These are phyloP conservation scores for Colletotrichum navitas DNA, from an alignment of 2,329 filamentous ascomycete species.

Conservation along the genomic window DNA sequence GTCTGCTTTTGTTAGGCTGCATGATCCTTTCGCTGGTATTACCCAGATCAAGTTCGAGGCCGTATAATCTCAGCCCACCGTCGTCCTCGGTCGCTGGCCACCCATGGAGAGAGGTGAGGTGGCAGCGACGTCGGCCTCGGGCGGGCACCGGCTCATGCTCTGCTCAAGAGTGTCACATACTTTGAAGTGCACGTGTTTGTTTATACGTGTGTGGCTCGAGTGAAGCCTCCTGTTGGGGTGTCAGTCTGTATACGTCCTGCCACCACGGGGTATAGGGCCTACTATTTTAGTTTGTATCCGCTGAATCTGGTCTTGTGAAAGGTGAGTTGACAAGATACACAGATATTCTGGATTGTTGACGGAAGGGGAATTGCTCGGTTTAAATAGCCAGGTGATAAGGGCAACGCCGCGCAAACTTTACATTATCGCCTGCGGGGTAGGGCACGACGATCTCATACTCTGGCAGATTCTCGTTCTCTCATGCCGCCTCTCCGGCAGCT, in stretches of 20 bases:
- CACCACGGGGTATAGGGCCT: conserved; percentile 17
- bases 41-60: conserved; percentile 96
- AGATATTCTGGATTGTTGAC: accelerated
- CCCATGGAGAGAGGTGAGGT: conserved; percentile 21
- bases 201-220: not conserved
- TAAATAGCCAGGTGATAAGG: conserved; percentile 35
- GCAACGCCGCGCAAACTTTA: conserved; percentile 9
- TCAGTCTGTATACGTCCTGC: conserved; percentile 25
- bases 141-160: conserved; percentile 74
- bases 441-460: conserved; percentile 19
- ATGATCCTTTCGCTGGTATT: conserved; percentile 99
- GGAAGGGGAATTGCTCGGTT: not conserved
- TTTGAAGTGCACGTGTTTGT: not conserved
- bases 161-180: conserved; percentile 34
- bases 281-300: conserved; percentile 18
- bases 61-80: conserved; percentile 84
- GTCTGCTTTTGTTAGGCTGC: conserved; percentile 56
- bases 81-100: conserved; percentile 49
- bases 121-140: conserved; percentile 41
- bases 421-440: conserved; percentile 38
- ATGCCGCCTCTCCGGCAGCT: conserved; percentile 5
- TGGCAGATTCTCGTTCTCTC: not conserved
- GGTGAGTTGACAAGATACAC: not conserved
- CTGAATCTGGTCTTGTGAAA: not conserved
- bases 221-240: conserved; percentile 27